These are phyloP conservation scores for Lentinula novae-zelandiae DNA, from an alignment of 1,284 basidiomycete species.

Conservation along the genomic window DNA sequence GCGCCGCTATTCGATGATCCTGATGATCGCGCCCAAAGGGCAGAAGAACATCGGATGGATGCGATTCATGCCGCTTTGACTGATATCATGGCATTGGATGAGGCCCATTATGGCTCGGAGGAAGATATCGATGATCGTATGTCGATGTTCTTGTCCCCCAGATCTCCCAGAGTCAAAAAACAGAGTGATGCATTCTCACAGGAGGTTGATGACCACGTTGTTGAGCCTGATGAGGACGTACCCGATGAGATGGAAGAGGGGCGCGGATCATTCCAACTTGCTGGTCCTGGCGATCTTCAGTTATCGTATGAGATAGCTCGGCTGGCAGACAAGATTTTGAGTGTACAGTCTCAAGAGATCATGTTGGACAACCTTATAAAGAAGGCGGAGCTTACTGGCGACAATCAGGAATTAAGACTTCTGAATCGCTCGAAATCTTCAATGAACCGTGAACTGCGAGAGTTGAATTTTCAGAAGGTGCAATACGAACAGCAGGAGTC, in stretches of 20 bases:
- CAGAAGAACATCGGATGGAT: conserved; percentile 82
- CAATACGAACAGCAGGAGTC: conserved; percentile 91
- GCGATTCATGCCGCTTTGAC: conserved; percentile 92
- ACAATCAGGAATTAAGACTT: conserved; percentile 79
- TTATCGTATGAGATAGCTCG: conserved; percentile 80
- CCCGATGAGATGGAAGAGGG: conserved; percentile 42
- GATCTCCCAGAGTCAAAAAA: conserved; percentile 17
- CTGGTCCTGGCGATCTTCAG: conserved; percentile 83
- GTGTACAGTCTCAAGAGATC: conserved; percentile 75
- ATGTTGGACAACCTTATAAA: conserved; percentile 86
- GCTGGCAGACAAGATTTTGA: conserved; percentile 69
- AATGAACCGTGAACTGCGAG: conserved; percentile 78
- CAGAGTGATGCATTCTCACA: conserved; percentile 37
- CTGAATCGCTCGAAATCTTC: conserved; percentile 79
- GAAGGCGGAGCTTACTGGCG: conserved; percentile 92
- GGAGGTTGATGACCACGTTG: conserved; percentile 31
- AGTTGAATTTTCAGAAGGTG: conserved; percentile 82
- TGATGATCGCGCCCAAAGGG: conserved; percentile 56
- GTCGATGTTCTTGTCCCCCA: conserved; percentile 15
- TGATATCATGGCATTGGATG: conserved; percentile 87
- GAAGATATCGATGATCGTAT: conserved; percentile 10
- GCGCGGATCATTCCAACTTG: conserved; percentile 60
- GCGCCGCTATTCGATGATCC: conserved; percentile 80
- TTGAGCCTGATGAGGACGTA: conserved; percentile 37
- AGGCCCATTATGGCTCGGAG: conserved; percentile 26